Conservation (phyloP, 1,284 basidiomycete species). For the Trichosporon sp. region DNA sequence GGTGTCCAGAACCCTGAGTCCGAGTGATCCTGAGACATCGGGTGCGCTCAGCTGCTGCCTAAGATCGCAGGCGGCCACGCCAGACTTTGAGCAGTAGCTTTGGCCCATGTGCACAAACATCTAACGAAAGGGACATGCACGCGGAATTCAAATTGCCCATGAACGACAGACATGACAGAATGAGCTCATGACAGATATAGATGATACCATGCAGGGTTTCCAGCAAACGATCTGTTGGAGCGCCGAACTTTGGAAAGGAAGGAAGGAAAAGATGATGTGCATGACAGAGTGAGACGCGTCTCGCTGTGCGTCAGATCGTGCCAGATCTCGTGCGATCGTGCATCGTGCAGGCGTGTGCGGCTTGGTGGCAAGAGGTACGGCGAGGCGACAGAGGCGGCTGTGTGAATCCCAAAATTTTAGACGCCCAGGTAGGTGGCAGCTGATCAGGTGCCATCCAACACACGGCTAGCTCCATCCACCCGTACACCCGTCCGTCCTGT, state of each 20-base stretch:
- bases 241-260: no score
- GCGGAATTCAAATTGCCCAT: background rate
- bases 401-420: background rate
- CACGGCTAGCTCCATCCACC: no score
- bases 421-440: background rate
- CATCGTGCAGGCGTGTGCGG: background rate
- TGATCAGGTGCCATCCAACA: background rate
- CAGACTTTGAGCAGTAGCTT: background rate
- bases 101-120: background rate
- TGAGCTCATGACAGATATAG: background rate
- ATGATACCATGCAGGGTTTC: background rate
- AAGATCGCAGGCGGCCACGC: background rate
- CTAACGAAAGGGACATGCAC: background rate
- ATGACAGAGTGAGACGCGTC: no score
- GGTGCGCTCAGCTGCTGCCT: background rate
- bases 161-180: background rate
- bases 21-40: background rate
- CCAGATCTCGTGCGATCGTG: background rate
- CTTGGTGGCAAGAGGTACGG: no score
- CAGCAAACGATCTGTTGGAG: background rate
- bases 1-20: background rate
- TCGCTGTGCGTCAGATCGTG: no score
- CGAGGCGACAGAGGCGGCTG: background rate
- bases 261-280: no score
- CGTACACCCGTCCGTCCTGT: no score